phyloP scores from a whole-genome alignment of 345 rosid genomes.

The Aethionema arabicum region DNA sequence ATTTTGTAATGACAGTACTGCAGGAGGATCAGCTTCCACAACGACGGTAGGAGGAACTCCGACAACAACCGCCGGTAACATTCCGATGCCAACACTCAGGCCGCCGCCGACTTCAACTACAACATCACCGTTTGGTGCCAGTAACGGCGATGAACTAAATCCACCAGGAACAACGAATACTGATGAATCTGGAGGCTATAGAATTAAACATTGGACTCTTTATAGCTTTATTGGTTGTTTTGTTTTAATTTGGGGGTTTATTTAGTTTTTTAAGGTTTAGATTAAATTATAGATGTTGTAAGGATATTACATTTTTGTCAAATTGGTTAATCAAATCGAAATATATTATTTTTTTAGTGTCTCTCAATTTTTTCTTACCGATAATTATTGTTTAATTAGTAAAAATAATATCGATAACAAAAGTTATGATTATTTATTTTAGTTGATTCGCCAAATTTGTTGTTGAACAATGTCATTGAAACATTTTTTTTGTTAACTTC shows the following conservation, averaged over 20 bases:
- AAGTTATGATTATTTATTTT: no score
- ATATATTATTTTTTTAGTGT: no score
- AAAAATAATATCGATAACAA: no score
- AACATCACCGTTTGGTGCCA: constrained; percentile 28
- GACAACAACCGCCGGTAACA: constrained; percentile 31
- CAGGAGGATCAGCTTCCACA: constrained; percentile 34
- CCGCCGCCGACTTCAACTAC: constrained; percentile 37
- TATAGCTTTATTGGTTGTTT: constrained; percentile 16
- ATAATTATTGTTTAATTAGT: no score
- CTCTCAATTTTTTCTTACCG: no score
- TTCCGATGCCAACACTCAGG: constrained; percentile 27
- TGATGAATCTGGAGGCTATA: constrained; percentile 36
- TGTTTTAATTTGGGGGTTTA: constrained; percentile 19
- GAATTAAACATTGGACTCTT: constrained; percentile 4
- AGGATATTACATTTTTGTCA: constrained; percentile 26
- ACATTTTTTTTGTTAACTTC: no score
- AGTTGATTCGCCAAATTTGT: no score
- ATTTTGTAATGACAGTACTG: constrained; percentile 17
- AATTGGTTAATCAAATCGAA: constrained; percentile 17
- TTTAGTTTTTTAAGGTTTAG: constrained; percentile 4
- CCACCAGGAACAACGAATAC: constrained; percentile 33
- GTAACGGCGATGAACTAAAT: constrained; percentile 23
- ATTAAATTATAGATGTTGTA: constrained; percentile 4
- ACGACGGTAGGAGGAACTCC: constrained; percentile 32
- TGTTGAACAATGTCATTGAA: no score